Conservation (phyloP, 352 stramenopile genomes). For the Phytopythium sindhum region DNA sequence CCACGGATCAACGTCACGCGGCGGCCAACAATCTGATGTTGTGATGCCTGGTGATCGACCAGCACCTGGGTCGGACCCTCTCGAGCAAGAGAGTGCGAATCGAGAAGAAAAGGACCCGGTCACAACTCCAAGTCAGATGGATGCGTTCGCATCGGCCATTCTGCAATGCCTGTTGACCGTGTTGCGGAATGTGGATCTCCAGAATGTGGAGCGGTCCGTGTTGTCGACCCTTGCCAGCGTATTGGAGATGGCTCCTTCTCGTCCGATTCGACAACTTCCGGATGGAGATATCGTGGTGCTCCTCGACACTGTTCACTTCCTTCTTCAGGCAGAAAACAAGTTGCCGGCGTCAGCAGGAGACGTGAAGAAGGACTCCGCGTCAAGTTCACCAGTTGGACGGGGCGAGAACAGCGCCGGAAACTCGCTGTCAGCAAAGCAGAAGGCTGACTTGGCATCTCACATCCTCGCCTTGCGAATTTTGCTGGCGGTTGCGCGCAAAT, state of each 20-base stretch:
- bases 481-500: conserved; percentile 67
- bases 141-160: conserved; percentile 46
- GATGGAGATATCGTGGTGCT: conserved; percentile 60
- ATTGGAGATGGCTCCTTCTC: conserved; percentile 70
- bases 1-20: not conserved
- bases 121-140: conserved; percentile 34
- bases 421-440: conserved; percentile 16
- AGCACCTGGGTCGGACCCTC: not conserved
- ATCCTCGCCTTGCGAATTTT: conserved; percentile 76
- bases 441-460: conserved; percentile 47
- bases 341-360: not conserved
- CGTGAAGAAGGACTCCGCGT: not conserved
- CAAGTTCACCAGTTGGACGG: not conserved
- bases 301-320: conserved; percentile 62
- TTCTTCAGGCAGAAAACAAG: conserved; percentile 48
- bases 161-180: conserved; percentile 44
- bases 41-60: not conserved
- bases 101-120: conserved; percentile 3
- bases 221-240: conserved; percentile 63
- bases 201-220: conserved; percentile 63
- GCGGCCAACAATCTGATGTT: too few relatives aligned
- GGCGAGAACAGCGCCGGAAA: not conserved
- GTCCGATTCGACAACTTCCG: conserved; percentile 39
- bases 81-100: not conserved
- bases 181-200: conserved; percentile 54